Base-by-base conservation (phyloP, 106 monocot genomes). In the Dactylorhiza incarnata region DNA sequence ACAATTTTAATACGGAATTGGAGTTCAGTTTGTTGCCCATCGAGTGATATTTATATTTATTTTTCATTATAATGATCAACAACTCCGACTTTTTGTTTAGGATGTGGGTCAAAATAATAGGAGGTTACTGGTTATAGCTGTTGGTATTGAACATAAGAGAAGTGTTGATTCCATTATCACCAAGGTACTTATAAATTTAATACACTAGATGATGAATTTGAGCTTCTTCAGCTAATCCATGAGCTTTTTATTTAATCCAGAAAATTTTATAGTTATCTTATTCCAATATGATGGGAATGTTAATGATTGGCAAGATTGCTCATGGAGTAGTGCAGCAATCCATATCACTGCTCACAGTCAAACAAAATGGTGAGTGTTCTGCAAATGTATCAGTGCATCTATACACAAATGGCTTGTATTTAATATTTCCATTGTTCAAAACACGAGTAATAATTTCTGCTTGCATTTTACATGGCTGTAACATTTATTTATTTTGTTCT, bases 231-330 rank as follows among this genome's bases (percentile, higher is more conserved):
- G 71, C 73, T 83, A 59, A 83, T 77, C 81, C 66, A 79, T 56
- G 68, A 61, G 56, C 74, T 7, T 93, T 85, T 89, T 90, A 90
- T 94, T 94, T 84, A 66, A 88, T 90, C 62, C 83, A 83, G 90
- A 94, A 49, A 94, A 94, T 73, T 94, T 90, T 77, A 81, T 84
- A 56, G 80, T 84, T 83, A 85, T 94, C 6, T 75, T 94, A 17
- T 94, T 94, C 79, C 94, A 94, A 77, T 94, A 94, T 74, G 94
- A 94, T 86, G 88, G 88, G 15, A 81, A 84, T 84, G 88, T 94
- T 43, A 76, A 94, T 84, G 90, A 77, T 23, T 94, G 94, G 94
- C 66, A 86, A 75, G 84, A 86, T 85, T 73, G 88, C 46, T 20
- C 58, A n/a, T 94, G 94, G 94, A 90, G 84, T 78, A 81, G 71